Evolutionary conservation across 2,329 filamentous ascomycete genomes (phyloP), one percentile per base, ranked within the genome.

Genomic region (Ophiostoma quercus): DNA sequence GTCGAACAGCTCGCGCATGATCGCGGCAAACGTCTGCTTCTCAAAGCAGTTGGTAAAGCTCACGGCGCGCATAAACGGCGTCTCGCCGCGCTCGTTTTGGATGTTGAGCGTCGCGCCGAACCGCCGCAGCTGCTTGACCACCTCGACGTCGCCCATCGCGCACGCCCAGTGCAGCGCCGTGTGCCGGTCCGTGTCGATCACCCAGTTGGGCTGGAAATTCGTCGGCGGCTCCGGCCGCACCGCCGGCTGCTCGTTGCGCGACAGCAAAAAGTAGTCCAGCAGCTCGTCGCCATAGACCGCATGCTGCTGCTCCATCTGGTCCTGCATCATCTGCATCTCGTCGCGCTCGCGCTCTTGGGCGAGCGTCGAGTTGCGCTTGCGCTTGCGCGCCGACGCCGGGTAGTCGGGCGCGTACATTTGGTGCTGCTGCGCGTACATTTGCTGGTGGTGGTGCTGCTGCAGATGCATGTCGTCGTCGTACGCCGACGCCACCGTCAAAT

Each of bases 21-120:
- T 88, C 29, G 86, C 85, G 0, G 92, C 91, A 80, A 98, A 97
- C 0, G 92, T 94, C 74, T 92, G 88, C 80, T 95, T 96, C 78
- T 98, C 95, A 78, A 90, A 95, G 78, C 95, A 97, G 79, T 99
- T 99, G 65, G 94, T 98, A 79, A 98, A 99, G 77, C 96, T 87
- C 70, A 98, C 94, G 6, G 92, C 91, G 62, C 94, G 90, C 87
- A 99, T 97, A 47, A 99, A 86, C 0, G 95, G 94, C 0, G 95
- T 98, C 79, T 98, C 94, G 70, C 90, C 90, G 25, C 88, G 83
- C 63, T 86, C 81, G 70, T 93, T 94, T 69, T 90, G 85, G 2
- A 89, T 88, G 39, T 88, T 87, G 19, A 92, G 83, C 72, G 88
- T 88, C 12, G 94, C 93, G 60, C 91, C 90, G 72, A 94, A 92